Conservation (phyloP, 805 yeast genomes). For the Starmerella tilneyi region DNA sequence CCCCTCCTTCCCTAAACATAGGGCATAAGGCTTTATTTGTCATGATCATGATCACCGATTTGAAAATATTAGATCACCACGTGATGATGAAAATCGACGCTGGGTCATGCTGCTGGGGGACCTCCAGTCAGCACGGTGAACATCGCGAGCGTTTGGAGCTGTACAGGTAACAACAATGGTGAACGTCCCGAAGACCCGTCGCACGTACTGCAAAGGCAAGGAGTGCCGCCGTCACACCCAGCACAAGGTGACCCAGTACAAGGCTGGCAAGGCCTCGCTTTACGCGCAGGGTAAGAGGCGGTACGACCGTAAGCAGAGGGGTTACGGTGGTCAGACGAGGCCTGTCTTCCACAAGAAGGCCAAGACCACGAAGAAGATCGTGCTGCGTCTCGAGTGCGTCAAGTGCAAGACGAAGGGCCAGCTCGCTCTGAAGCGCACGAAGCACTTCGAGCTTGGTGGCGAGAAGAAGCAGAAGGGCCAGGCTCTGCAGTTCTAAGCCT, state of each 20-base stretch:
- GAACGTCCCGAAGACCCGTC: conserved; percentile 99
- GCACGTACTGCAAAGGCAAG: conserved; percentile 99
- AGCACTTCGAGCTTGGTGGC: conserved; percentile 99
- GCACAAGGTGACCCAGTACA: conserved; percentile 99
- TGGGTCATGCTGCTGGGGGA: background rate
- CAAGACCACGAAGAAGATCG: conserved; percentile 99
- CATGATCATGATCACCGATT: background rate
- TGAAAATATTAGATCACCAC: background rate
- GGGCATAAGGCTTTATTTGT: conserved; percentile 4
- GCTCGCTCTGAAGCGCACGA: conserved; percentile 97
- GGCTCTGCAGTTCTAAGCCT: conserved; percentile 90
- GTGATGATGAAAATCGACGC: conserved; percentile 8
- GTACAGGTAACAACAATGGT: conserved; percentile 41
- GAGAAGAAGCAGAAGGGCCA: conserved; percentile 99
- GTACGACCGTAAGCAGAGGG: conserved; percentile 99
- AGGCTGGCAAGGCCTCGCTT: conserved; percentile 99
- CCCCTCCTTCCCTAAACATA: too few relatives aligned
- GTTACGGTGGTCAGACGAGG: conserved; percentile 99
- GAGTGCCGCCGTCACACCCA: conserved; percentile 98
- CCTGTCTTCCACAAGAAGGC: conserved; percentile 99
- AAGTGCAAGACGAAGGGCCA: conserved; percentile 98
- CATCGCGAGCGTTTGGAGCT: conserved; percentile 14
- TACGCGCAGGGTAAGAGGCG: conserved; percentile 99
- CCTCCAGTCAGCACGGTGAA: conserved; percentile 9
- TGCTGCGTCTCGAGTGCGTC: conserved; percentile 97